A percentile compares a stretch with the other conserved stretches of the same genome.
Evolutionary conservation across 768 basidiomycete genomes (phyloP).

Genomic region (Mycena galopus): DNA sequence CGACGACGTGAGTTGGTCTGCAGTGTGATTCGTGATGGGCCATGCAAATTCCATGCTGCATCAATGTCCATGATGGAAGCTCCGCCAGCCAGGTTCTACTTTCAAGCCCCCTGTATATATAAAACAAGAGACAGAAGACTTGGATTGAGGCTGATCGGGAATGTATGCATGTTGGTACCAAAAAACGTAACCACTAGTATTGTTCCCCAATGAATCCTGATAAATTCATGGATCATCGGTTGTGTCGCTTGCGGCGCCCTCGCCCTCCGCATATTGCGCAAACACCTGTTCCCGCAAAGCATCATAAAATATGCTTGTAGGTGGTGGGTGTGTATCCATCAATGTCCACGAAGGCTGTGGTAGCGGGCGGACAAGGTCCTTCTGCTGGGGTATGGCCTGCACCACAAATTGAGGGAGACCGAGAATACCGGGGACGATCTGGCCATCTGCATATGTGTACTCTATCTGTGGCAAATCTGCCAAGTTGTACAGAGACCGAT

Average conservation of each 20-base stretch:
- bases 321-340: constrained; percentile 8
- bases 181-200: too few relatives aligned
- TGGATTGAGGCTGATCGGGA: too few relatives aligned
- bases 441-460: background rate
- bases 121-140: too few relatives aligned
- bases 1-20: too few relatives aligned
- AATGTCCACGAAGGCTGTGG: background rate
- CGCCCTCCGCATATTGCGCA: background rate
- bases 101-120: too few relatives aligned
- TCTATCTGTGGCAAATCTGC: constrained; percentile 7
- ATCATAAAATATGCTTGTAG: constrained; percentile 21
- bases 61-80: too few relatives aligned
- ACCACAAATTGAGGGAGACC: constrained; percentile 1
- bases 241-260: background rate
- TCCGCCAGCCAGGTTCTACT: too few relatives aligned
- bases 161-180: too few relatives aligned
- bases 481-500: background rate
- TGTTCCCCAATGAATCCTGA: too few relatives aligned
- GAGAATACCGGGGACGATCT: background rate
- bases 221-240: background rate
- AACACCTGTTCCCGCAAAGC: constrained; percentile 9
- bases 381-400: background rate
- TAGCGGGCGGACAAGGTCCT: constrained; percentile 17
- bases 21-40: too few relatives aligned
- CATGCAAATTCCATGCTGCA: too few relatives aligned